Base-by-base conservation (phyloP, 2,329 filamentous ascomycete genomes). In the Pseudogymnoascus sp. region DNA sequence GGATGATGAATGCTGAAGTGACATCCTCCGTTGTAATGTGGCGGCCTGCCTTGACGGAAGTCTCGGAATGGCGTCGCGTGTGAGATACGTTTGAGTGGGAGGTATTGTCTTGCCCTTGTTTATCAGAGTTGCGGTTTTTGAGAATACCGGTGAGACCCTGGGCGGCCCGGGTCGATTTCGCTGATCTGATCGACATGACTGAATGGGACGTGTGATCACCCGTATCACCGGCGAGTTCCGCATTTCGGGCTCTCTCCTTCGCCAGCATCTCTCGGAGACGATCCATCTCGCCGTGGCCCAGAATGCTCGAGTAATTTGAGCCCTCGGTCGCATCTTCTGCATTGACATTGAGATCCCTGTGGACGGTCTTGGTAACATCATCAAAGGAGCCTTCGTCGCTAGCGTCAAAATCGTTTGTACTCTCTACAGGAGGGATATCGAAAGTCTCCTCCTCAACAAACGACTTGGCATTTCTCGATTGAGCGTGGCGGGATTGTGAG, bases 1-100 rank as follows among this genome's bases (percentile, higher is more conserved):
- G 80, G 61, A 84, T 74, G 65, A 84, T 82, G 66, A 83, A 79
- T 3, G 80, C 81, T 5, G 82, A 84, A 0, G 81, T 83, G 78
- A 83, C 82, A 64, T 82, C 81, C 38, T 82, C 80, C 57, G 77
- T 76, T 6, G 64, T 65, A 38, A 11, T 66, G 65, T 58, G 69
- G 69, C 60, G 70, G 67, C 58, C 67, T 70, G 43, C 47, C 68
- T 74, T 74, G 53, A 75, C 66, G 39, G 59, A 67, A 58, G 15
- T 68, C 62, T 58, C 68, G 57, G 30, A 70, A 64, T 59, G 67
- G 62, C 59, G 67, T 65, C 25, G 65, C 65, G 25, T 60, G 38
- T n/a, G 67, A 63, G 25, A 66, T 63, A 38, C 15, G 9, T 58
- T 58, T 25, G 57, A 58, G 35, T 58, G 33, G 35, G 35, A 25